Evolutionary conservation across 176 grass and related monocot species (phyloP).

Genomic region (Saccharum officinarum): DNA sequence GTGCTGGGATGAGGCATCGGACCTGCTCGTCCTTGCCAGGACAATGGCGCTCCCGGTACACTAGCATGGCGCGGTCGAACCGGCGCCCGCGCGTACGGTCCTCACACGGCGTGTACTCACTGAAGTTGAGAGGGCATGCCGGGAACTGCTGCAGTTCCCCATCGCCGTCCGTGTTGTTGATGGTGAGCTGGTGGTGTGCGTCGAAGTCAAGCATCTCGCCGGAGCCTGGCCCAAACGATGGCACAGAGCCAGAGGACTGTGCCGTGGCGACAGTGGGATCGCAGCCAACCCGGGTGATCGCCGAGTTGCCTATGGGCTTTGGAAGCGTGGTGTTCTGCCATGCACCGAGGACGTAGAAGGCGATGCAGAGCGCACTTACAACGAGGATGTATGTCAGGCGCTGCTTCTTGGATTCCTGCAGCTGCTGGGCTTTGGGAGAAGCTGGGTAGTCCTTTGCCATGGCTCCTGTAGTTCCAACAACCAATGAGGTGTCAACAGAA

Average conservation of each 20-base stretch:
- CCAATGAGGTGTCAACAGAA: constrained; percentile 1
- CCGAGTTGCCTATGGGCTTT: constrained; percentile 31
- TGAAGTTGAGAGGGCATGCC: constrained; percentile 69
- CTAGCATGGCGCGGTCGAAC: constrained; percentile 70
- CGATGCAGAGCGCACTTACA: constrained; percentile 65
- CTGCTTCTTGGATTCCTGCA: constrained; percentile 72
- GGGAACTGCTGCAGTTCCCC: constrained; percentile 43
- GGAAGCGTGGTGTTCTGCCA: constrained; percentile 76
- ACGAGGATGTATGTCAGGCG: constrained; percentile 69
- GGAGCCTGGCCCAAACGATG: constrained; percentile 32
- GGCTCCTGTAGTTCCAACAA: constrained; percentile 63
- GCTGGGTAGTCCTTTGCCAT: constrained; percentile 80
- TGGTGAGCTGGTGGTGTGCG: constrained; percentile 64
- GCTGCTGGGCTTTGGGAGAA: constrained; percentile 77
- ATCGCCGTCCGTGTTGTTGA: constrained; percentile 28
- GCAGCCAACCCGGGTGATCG: constrained; percentile 37
- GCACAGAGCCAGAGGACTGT: constrained; percentile 32
- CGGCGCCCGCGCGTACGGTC: constrained; percentile 66
- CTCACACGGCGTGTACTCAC: constrained; percentile 93
- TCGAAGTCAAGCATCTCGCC: constrained; percentile 61
- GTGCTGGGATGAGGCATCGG: constrained; percentile 79
- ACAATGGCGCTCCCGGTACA: constrained; percentile 87
- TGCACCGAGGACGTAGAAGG: constrained; percentile 84
- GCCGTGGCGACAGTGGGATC: constrained; percentile 1
- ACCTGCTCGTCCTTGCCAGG: constrained; percentile 70